Conservation (phyloP, 2,329 filamentous ascomycete genomes). For the Penicillium olsonii region DNA sequence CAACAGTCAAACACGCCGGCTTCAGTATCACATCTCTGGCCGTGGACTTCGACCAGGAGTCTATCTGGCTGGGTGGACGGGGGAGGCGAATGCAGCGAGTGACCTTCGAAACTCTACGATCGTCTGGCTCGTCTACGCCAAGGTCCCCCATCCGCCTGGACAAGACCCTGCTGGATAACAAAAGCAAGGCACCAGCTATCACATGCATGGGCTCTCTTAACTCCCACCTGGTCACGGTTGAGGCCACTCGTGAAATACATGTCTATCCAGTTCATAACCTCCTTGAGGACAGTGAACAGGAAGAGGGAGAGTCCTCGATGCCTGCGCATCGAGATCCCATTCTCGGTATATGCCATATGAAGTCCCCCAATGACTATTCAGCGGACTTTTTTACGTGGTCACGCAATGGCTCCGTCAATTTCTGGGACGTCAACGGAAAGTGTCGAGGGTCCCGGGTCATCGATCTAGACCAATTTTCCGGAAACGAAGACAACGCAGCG, state of each 20-base stretch:
- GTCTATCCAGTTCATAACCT: constrained; percentile 52
- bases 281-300: constrained; percentile 32
- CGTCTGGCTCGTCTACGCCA: constrained; percentile 25
- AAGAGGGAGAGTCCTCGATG: constrained; percentile 40
- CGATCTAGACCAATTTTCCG: constrained; percentile 64
- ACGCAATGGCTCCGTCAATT: constrained; percentile 72
- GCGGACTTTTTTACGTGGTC: constrained; percentile 91
- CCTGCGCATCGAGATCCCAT: constrained; percentile 61
- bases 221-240: constrained; percentile 71
- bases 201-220: constrained; percentile 69
- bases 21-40: constrained; percentile 70
- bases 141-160: constrained; percentile 27
- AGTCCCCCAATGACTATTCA: constrained; percentile 59
- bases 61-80: constrained; percentile 69
- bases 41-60: constrained; percentile 56
- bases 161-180: constrained; percentile 22
- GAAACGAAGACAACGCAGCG: constrained; percentile 43
- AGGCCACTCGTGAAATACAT: constrained; percentile 73
- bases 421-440: constrained; percentile 77
- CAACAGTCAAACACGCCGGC: constrained; percentile 64
- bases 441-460: constrained; percentile 66
- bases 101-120: constrained; percentile 42
- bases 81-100: constrained; percentile 58
- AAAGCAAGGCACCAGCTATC: constrained; percentile 45
- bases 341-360: constrained; percentile 70